These are phyloP conservation scores for Boletus speciosus DNA, from an alignment of 768 basidiomycete species.

Conservation along the genomic window DNA sequence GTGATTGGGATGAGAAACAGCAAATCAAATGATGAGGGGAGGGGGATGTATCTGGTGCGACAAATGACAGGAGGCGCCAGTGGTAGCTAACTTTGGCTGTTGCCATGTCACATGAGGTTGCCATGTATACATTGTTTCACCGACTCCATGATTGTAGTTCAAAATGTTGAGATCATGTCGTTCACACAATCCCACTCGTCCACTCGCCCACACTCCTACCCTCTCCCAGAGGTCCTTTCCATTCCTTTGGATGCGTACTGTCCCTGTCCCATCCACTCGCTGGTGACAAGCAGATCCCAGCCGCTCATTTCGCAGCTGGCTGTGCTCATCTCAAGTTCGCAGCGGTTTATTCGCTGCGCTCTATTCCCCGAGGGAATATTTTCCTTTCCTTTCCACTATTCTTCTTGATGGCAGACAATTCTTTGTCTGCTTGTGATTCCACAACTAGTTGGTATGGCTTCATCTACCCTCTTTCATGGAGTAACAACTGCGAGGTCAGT, in stretches of 20 bases:
- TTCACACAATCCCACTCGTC: too few relatives aligned
- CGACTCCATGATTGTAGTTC: neutral
- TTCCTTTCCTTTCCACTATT: slow-evolving; percentile 12
- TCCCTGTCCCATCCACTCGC: neutral
- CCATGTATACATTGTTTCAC: slow-evolving; percentile 16
- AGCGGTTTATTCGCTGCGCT: neutral
- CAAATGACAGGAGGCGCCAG: slow-evolving; percentile 64
- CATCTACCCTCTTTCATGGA: slow-evolving; percentile 35
- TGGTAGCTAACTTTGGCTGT: neutral
- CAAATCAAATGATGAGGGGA: slow-evolving; percentile 65
- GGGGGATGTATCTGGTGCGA: slow-evolving; percentile 66
- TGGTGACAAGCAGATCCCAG: slow-evolving; percentile 9
- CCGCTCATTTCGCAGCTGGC: slow-evolving; percentile 5
- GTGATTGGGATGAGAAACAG: slow-evolving; percentile 66
- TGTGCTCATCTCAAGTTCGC: neutral
- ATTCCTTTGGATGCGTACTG: neutral
- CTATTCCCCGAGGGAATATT: slow-evolving; percentile 10
- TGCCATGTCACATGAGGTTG: slow-evolving; percentile 2
- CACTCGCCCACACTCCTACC: neutral
- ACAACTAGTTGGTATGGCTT: slow-evolving; percentile 19
- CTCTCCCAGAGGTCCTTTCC: neutral
- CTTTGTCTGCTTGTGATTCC: slow-evolving; percentile 10
- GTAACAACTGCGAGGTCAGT: slow-evolving; percentile 44
- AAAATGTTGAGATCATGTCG: slow-evolving; percentile 3
- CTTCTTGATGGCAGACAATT: slow-evolving; percentile 19